Evolutionary conservation across 305 asterid species (phyloP), one percentile per base, ranked within the genome.

Genomic region (Fraxinus platypoda): DNA sequence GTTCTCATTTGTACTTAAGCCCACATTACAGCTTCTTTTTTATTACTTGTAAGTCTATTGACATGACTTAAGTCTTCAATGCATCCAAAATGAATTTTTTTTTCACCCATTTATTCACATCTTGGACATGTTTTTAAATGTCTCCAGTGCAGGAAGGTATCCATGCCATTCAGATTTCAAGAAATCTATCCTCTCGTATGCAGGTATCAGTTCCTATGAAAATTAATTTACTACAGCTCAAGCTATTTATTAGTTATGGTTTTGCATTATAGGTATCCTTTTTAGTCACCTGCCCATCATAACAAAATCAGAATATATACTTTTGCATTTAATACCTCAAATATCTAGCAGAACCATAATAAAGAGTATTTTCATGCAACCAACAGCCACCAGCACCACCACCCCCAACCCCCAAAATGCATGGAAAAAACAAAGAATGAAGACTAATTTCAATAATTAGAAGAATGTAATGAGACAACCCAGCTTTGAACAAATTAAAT

Each of bases 391-490:
- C 70, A 9, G 15, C 26, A 8, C 30, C 70, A 9, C 30, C 26
- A 8, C 30, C 70, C 71, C 71, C 71, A 19, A 59, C 26, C 68
- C 4, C 68, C 70, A 19, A 59, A 21, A 21, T 23, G 71, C 71
- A 59, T 3, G 38, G 31, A 74, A 76, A 7, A 76, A 59, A 8
- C 37, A 23, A 72, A 52, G 59, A 34, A 34, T 35, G 62, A 70
- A 17, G 8, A 33, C 13, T 37, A 46, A 19, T 64, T 62, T 11
- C 13, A 59, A 49, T n/a, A 83, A 49, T 13, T 81, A 75, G 19
- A 75, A 81, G 54, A 78, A 74, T 30, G 71, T 72, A 38, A 71
- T 19, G 34, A 52, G 66, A 84, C 23, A 3, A 15, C 57, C 30
- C 33, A 41, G 11, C 64, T 76, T 70, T 71, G 54, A 76, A 76